Evolutionary conservation across 768 basidiomycete genomes (phyloP).

Genomic region (Lactifluus piperatus): DNA sequence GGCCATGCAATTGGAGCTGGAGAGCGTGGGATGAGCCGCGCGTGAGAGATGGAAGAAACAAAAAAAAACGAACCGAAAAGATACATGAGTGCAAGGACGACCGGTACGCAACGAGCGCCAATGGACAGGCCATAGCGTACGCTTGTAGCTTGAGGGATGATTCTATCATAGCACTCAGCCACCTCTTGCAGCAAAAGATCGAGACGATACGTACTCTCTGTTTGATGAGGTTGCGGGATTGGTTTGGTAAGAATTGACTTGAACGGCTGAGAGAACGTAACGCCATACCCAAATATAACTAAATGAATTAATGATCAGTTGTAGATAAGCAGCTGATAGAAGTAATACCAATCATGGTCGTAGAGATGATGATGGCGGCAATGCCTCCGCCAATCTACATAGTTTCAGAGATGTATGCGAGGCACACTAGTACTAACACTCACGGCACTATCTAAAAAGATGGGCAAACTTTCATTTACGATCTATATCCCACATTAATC

Average conservation of each 20-base stretch:
- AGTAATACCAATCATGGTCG: conserved; percentile 54
- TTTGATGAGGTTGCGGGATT: neutral
- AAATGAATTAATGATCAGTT: neutral
- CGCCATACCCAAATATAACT: conserved; percentile 77
- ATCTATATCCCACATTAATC: conserved; percentile 35
- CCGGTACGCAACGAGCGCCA: conserved; percentile 43
- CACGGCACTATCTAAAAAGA: conserved; percentile 69
- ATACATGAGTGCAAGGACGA: conserved; percentile 45
- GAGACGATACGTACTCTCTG: conserved; percentile 5
- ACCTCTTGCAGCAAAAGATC: neutral
- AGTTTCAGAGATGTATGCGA: neutral
- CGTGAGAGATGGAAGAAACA: neutral
- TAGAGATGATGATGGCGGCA: conserved; percentile 71
- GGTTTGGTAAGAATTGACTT: neutral
- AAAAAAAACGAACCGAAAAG: conserved; percentile 31
- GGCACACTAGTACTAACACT: neutral
- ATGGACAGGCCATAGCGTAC: conserved; percentile 51
- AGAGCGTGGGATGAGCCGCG: neutral
- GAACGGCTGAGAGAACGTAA: neutral
- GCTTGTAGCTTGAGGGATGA: conserved; percentile 69
- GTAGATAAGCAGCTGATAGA: neutral
- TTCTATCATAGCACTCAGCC: conserved; percentile 28
- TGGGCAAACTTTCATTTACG: conserved; percentile 76
- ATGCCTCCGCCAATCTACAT: conserved; percentile 55
- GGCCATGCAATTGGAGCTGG: conserved; percentile 50